These are phyloP conservation scores for Acanthamoeba castellanii DNA, from an alignment of 208 protist species.

Conservation along the genomic window DNA sequence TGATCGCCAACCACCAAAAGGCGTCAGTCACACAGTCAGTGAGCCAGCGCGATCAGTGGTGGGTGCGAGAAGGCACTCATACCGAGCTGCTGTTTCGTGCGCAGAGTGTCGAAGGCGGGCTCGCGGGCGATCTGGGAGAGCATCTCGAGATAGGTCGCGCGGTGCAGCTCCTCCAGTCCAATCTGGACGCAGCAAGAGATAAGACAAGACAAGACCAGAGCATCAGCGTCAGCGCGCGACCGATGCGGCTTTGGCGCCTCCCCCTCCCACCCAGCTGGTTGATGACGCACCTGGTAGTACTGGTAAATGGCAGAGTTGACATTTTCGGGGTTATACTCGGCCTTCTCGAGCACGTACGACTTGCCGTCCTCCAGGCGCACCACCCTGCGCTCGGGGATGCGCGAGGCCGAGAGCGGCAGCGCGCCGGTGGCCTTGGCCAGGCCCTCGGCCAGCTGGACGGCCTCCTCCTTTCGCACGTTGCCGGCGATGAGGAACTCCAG, in stretches of 20 bases:
- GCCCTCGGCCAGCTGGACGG: background rate
- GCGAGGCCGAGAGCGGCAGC: slow-evolving; percentile 20
- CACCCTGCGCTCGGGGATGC: slow-evolving; percentile 37
- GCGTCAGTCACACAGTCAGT: background rate
- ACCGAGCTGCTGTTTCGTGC: slow-evolving; percentile 70
- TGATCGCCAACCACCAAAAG: background rate
- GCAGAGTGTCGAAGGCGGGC: slow-evolving; percentile 52
- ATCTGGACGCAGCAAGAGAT: background rate
- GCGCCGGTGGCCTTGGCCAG: background rate
- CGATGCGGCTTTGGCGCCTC: too few relatives aligned
- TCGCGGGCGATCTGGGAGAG: slow-evolving; percentile 56
- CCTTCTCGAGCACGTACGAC: slow-evolving; percentile 50
- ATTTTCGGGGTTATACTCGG: slow-evolving; percentile 29
- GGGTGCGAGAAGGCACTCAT: background rate
- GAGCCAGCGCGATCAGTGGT: too few relatives aligned
- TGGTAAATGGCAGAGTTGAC: slow-evolving; percentile 71
- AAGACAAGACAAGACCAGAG: background rate
- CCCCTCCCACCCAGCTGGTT: background rate
- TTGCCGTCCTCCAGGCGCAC: slow-evolving; percentile 57
- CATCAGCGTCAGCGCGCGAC: background rate
- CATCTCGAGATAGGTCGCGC: background rate
- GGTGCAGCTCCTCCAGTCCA: slow-evolving; percentile 17
- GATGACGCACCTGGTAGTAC: slow-evolving; percentile 63
- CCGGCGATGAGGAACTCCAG: slow-evolving; percentile 42
- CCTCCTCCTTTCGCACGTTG: slow-evolving; percentile 57